Base-by-base conservation (phyloP, 2,329 filamentous ascomycete genomes). In the Cladosporium oxysporum region DNA sequence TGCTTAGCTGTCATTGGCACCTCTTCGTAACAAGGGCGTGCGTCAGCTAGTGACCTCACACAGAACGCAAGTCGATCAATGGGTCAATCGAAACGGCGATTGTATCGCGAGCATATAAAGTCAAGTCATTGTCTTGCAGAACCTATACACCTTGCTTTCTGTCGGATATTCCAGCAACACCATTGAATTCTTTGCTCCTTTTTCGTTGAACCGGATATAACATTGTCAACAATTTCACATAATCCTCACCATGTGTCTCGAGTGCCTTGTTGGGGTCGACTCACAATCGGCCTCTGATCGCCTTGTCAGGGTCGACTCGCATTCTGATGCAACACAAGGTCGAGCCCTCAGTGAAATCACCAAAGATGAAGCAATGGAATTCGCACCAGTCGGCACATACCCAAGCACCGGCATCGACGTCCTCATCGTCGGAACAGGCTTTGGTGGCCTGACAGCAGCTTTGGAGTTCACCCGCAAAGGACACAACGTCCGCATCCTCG, bases 301-400 rank as follows among this genome's bases (percentile, higher is more conserved):
- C 18, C 16, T 62, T 16, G 60, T 53, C 26, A 31, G 52, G 3
- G 50, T 53, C 7, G 50, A 53, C 26, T 53, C 50, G 6, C 50
- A 53, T 29, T 29, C 18, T 11, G 16, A 33, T 4, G n/a, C 35
- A 21, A 5, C 33, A 26, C 29, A 52, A 50, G 21, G 18, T 28
- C 47, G 60, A 23, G 33, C 28, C 7, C 60, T 62, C 33, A 41
- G 23, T 26, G 47, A 33, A 5, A 79, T 77, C 28, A 41, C 31
- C 18, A 53, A 55, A 12, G 31, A 62, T 55, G 60, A 62, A 62
- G 60, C 60, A 2, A 62, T 62, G 60, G 60, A 53, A 1, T 62
- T 62, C 6, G 60, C 52, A 37, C 82, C 82, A 28, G 75, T 84
- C 23, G 83, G 82, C 16, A 83, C 81, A 16, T 84, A 84, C 70